Evolutionary conservation across 2,329 filamentous ascomycete genomes (phyloP).

Genomic region (Epichloe uncinata): DNA sequence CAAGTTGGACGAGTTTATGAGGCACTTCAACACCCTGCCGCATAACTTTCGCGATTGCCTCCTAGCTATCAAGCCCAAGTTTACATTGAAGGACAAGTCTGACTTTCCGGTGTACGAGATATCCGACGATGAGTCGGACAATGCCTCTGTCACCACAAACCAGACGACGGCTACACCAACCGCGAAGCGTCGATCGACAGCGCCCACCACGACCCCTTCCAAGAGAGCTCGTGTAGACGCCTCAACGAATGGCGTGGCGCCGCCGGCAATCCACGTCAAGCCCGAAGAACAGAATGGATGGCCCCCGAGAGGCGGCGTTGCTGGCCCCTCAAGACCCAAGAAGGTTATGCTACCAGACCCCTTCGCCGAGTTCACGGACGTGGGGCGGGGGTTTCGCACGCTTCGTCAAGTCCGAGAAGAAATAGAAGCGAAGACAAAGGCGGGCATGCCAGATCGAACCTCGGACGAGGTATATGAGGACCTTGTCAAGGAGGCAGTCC

Average conservation of each 20-base stretch:
- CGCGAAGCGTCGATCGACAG: conserved; percentile 17
- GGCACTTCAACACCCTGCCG: conserved; percentile 32
- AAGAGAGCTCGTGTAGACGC: conserved; percentile 18
- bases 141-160: conserved; percentile 12
- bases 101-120: conserved; percentile 25
- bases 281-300: conserved; percentile 21
- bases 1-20: conserved; percentile 33
- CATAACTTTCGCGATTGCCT: conserved; percentile 37
- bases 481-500: conserved; percentile 42
- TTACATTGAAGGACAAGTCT: conserved; percentile 26
- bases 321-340: conserved; percentile 4
- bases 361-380: conserved; percentile 25
- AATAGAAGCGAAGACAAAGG: conserved; percentile 39
- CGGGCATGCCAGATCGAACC: conserved; percentile 45
- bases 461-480: conserved; percentile 46
- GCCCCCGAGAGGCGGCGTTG: not conserved
- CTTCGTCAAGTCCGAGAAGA: conserved; percentile 39
- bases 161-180: conserved; percentile 13
- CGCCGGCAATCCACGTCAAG: conserved; percentile 19
- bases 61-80: conserved; percentile 32
- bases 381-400: conserved; percentile 30
- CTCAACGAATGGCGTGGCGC: conserved; percentile 2
- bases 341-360: conserved; percentile 16
- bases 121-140: conserved; percentile 25
- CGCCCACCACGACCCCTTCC: conserved; percentile 18